Evolutionary conservation across 2,329 filamentous ascomycete genomes (phyloP), one percentile per base, ranked within the genome.

Genomic region (Nigrospora oryzae): DNA sequence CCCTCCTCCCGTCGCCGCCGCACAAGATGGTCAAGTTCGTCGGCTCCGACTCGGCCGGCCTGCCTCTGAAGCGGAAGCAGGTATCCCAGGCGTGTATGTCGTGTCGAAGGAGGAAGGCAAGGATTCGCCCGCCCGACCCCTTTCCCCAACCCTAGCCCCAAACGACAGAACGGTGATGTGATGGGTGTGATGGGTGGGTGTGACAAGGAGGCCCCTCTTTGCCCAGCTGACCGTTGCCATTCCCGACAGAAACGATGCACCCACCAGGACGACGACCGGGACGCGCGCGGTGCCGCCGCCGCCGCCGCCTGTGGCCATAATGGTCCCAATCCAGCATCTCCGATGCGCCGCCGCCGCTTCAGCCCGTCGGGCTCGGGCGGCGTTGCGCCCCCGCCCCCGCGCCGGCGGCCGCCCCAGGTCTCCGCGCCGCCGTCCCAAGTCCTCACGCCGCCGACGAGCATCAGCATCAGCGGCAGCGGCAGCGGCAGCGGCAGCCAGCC

Each of bases 51-150:
- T 65, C 66, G 6, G 65, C 65, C 19, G 76, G 75, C 15, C 60
- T 79, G 46, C 76, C 76, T 5, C 64, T 77, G 44, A 82, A 82
- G 62, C 65, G 77, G 42, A 77, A 77, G 51, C 78, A 81, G 54
- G 75, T 79, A 17, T 69, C 71, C 46, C 75, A 79, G 30, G 78
- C 78, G 5, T 82, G 78, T 49, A 64, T 67, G 0, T 60, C 64
- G 2, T 82, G 78, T 51, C 71, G 77, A 5, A 71, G 69, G 40
- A 72, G 72, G 49, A 80, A 80, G 66, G 73, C 74, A 42, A 39
- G 56, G n/a, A 37, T 39, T 34, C 6, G 16, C 23, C 28, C 19
- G 15, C 23, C 28, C 19, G 15, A 23, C 38, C 30, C 16, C 12
- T 12, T 11, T 36, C 30, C 15, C 16, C 14, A 15, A 15, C 12